Conservation (phyloP, 108 stramenopile species). For the Fragilaria radians region DNA sequence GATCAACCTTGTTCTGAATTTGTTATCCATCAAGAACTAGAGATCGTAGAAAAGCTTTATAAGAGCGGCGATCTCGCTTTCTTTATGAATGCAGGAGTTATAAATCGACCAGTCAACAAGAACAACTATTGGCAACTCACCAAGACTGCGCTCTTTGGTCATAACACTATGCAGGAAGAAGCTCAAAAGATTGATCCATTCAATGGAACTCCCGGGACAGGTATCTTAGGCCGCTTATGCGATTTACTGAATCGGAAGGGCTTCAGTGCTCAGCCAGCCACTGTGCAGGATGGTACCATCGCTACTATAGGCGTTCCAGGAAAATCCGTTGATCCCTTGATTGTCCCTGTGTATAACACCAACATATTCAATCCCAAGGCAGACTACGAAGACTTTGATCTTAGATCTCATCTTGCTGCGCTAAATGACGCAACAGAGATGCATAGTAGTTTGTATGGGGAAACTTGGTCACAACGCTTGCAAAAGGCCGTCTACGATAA, state of each 20-base stretch:
- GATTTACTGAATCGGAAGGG: constrained; percentile 7
- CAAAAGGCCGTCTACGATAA: constrained; percentile 27
- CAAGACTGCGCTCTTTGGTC: constrained; percentile 44
- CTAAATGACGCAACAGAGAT: constrained; percentile 31
- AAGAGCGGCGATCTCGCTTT: constrained; percentile 48
- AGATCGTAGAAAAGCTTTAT: constrained; percentile 35
- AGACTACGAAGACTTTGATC: neutral
- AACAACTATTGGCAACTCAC: constrained; percentile 36
- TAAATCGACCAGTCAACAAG: constrained; percentile 30
- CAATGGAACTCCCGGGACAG: constrained; percentile 24
- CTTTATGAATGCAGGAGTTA: constrained; percentile 56
- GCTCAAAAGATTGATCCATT: too few relatives aligned
- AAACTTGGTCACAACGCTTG: constrained; percentile 34
- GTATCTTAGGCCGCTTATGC: constrained; percentile 12
- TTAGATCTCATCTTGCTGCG: constrained; percentile 3
- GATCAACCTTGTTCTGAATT: constrained; percentile 50
- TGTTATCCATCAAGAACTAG: constrained; percentile 38
- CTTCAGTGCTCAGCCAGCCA: neutral
- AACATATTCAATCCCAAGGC: neutral
- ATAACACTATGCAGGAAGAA: too few relatives aligned
- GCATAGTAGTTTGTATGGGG: constrained; percentile 35
- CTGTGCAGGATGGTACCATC: too few relatives aligned
- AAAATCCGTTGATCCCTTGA: neutral
- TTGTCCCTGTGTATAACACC: neutral
- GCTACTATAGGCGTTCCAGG: neutral